These are phyloP conservation scores for Coemansia sp. DNA, from an alignment of 192 early-diverging fungal species.

Conservation along the genomic window DNA sequence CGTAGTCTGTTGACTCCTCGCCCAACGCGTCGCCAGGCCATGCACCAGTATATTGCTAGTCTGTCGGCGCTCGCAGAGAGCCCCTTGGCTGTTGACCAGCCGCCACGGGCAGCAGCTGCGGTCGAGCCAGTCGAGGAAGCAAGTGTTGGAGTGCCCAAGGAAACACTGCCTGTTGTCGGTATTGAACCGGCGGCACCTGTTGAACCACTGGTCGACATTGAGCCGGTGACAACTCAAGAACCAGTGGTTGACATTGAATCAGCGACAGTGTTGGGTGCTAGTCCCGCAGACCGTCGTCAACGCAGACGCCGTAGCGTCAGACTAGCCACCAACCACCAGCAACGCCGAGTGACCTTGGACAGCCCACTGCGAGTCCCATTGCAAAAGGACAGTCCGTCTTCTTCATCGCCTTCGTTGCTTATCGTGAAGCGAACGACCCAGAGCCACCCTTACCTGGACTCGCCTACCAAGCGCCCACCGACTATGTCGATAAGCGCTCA, in stretches of 20 bases:
- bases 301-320: constrained; percentile 33
- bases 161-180: no score
- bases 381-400: neutral
- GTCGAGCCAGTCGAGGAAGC: no score
- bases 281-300: constrained; percentile 17
- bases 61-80: constrained; percentile 9
- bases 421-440: neutral
- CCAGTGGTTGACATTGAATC: constrained; percentile 25
- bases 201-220: no score
- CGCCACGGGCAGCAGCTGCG: neutral
- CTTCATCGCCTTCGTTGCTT: constrained; percentile 12
- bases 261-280: constrained; percentile 13
- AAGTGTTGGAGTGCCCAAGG: no score
- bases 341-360: constrained; percentile 12
- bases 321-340: constrained; percentile 2
- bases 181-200: no score
- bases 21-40: neutral
- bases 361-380: neutral
- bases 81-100: neutral
- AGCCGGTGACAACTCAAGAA: neutral
- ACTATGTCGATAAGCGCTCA: neutral
- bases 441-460: neutral
- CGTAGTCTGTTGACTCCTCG: constrained; percentile 24
- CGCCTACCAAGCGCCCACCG: neutral
- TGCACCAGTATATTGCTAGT: constrained; percentile 11